Percentiles rank a stretch among this genome's conserved stretches.
Evolutionary conservation across 352 stramenopile species (phyloP).

Genomic region (Globisporangium uncinulatum): DNA sequence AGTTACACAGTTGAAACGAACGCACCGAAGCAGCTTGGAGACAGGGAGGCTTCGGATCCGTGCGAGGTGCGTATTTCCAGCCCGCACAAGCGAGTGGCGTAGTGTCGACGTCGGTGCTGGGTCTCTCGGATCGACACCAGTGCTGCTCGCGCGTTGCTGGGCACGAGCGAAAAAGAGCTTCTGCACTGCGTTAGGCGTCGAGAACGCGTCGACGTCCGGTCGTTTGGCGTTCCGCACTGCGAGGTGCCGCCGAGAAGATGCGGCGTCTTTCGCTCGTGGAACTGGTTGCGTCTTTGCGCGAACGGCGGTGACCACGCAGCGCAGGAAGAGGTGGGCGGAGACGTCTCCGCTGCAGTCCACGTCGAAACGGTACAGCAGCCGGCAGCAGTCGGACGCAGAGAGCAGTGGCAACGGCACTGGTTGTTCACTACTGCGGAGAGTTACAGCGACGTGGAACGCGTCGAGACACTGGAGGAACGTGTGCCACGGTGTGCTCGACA

Average conservation of each 20-base stretch:
- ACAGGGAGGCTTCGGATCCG: conserved; percentile 37
- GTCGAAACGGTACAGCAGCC: conserved; percentile 42
- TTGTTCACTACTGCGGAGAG: neutral
- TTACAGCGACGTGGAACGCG: conserved; percentile 19
- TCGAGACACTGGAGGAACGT: conserved; percentile 19
- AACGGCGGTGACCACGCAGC: conserved; percentile 11
- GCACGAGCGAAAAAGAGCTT: conserved; percentile 35
- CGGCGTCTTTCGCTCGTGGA: too few relatives aligned
- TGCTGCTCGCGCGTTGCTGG: neutral
- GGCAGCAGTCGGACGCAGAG: conserved; percentile 20
- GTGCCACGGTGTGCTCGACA: conserved; percentile 13
- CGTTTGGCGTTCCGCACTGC: conserved; percentile 20
- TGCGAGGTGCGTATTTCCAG: conserved; percentile 31
- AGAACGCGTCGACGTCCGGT: conserved; percentile 32
- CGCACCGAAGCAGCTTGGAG: conserved; percentile 33
- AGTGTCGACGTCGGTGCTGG: too few relatives aligned
- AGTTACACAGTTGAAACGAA: neutral
- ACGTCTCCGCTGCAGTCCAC: conserved; percentile 20
- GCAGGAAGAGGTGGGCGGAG: conserved; percentile 12
- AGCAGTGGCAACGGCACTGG: conserved; percentile 1
- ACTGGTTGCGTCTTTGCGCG: neutral
- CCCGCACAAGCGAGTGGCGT: conserved; percentile 13
- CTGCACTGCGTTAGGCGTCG: conserved; percentile 27
- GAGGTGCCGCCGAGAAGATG: neutral
- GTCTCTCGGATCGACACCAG: neutral